Base-by-base conservation (phyloP, 2,329 filamentous ascomycete species). In the Pyrenophora graminea region DNA sequence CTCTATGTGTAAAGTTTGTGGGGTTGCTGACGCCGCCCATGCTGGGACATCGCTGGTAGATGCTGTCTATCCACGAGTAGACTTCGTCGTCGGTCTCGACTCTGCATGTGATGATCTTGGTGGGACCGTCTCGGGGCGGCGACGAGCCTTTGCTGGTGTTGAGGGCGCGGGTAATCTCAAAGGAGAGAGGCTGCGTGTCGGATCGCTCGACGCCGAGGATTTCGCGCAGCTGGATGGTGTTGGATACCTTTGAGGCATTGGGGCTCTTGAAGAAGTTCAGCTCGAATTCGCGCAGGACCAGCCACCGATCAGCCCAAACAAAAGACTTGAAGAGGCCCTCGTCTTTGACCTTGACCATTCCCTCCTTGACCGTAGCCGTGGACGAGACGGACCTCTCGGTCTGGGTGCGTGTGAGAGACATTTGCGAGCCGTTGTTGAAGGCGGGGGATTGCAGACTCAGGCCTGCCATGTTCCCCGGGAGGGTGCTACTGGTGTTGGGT, bases 11-110 rank as follows among this genome's bases (percentile, higher is more conserved):
- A 78, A 99, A 99, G 78, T 97, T 97, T 60, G 94, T 97, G 5
- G 94, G 94, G 74, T 97, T 97, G 77, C 93, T 97, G 49, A 99
- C 94, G 63, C 94, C 94, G 55, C 94, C 92, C 91, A 97, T 96
- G 56, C 91, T 93, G 15, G 94, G 94, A 73, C 93, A 97, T 59
- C 93, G 88, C 64, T 93, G 91, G 72, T 97, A 97, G 61, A 99
- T 95, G 72, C 92, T 90, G 74, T 99, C 94, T 67, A 97, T 96
- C 94, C 94, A 99, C 67, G 96, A 91, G 74, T 99, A 99, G 46
- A 99, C 85, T 63, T 99, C 94, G 69, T 96, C 93, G 68, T 99
- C 94, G 49, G 87, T 89, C 76, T 97, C 96, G 65, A 97, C 91
- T 71, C 89, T 91, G 73, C 96, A 94, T 58, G 94, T 91, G 45